Conservation (phyloP, 805 yeast genomes). For the Candida cerambycidarum region DNA sequence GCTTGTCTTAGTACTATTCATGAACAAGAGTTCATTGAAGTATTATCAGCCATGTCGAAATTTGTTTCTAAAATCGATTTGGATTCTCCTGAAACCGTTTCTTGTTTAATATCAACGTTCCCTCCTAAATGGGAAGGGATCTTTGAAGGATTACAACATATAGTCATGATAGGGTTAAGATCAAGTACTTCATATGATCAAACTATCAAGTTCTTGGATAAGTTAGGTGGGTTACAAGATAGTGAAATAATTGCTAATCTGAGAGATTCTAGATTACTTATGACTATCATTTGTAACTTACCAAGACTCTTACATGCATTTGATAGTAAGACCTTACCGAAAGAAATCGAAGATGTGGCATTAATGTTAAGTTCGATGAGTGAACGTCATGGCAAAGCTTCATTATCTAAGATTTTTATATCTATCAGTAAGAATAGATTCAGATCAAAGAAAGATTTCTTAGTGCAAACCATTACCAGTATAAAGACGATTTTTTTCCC, state of each 20-base stretch:
- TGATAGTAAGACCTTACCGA: constrained; percentile 48
- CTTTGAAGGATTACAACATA: constrained; percentile 82
- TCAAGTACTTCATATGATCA: constrained; percentile 80
- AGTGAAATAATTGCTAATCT: constrained; percentile 72
- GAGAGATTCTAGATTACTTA: constrained; percentile 64
- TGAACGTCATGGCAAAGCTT: constrained; percentile 50
- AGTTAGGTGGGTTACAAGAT: constrained; percentile 62
- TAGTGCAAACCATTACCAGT: constrained; percentile 74
- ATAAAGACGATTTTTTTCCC: constrained; percentile 73
- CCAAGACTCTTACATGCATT: constrained; percentile 85
- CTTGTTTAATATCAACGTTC: constrained; percentile 78
- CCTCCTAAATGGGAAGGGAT: constrained; percentile 96
- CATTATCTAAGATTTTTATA: constrained; percentile 67
- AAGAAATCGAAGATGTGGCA: constrained; percentile 49
- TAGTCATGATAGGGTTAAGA: constrained; percentile 78
- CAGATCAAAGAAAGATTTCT: constrained; percentile 86
- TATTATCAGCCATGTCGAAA: constrained; percentile 75
- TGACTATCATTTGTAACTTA: constrained; percentile 72
- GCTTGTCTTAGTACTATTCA: constrained; percentile 89
- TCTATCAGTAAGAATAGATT: constrained; percentile 79
- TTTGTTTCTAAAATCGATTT: constrained; percentile 84
- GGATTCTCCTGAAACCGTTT: constrained; percentile 81
- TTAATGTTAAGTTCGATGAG: constrained; percentile 57
- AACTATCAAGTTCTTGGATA: constrained; percentile 70
- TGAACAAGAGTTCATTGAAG: constrained; percentile 91